phyloP scores from a whole-genome alignment of 2,329 filamentous ascomycete genomes.

The Trichoderma citrinoviride region DNA sequence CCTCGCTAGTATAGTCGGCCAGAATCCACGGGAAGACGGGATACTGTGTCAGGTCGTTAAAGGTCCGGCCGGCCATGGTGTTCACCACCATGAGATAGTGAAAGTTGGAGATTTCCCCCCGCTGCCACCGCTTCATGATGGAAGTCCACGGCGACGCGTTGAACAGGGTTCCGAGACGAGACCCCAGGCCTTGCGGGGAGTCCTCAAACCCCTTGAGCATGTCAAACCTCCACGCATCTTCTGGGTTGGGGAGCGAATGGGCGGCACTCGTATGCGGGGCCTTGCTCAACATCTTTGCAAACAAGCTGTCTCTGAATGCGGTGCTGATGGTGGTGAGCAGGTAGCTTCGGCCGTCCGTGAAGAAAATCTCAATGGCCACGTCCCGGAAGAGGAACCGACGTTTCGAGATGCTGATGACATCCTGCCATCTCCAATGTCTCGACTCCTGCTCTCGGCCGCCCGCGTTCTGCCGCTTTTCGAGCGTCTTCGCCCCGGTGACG shows the following conservation, averaged over 20 bases:
- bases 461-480: slow-evolving; percentile 59
- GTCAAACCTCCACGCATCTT: slow-evolving; percentile 90
- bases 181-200: slow-evolving; percentile 64
- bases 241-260: slow-evolving; percentile 68
- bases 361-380: slow-evolving; percentile 95
- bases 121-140: slow-evolving; percentile 84
- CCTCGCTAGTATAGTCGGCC: slow-evolving; percentile 91
- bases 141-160: slow-evolving; percentile 78
- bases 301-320: slow-evolving; percentile 73
- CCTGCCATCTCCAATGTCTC: slow-evolving; percentile 88
- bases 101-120: slow-evolving; percentile 96
- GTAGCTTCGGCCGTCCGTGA: slow-evolving; percentile 94
- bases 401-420: slow-evolving; percentile 94
- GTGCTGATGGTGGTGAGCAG: slow-evolving; percentile 80
- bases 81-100: slow-evolving; percentile 99
- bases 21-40: slow-evolving; percentile 97
- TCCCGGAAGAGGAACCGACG: slow-evolving; percentile 92
- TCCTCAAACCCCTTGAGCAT: slow-evolving; percentile 68
- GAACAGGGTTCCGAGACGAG: slow-evolving; percentile 90
- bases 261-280: slow-evolving; percentile 75
- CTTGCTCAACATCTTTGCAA: slow-evolving; percentile 69
- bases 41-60: slow-evolving; percentile 97
- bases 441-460: slow-evolving; percentile 69
- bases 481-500: slow-evolving; percentile 66
- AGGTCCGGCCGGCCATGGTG: slow-evolving; percentile 92